These are phyloP conservation scores for Fomes fomentarius DNA, from an alignment of 1,284 basidiomycete genomes.

Conservation along the genomic window DNA sequence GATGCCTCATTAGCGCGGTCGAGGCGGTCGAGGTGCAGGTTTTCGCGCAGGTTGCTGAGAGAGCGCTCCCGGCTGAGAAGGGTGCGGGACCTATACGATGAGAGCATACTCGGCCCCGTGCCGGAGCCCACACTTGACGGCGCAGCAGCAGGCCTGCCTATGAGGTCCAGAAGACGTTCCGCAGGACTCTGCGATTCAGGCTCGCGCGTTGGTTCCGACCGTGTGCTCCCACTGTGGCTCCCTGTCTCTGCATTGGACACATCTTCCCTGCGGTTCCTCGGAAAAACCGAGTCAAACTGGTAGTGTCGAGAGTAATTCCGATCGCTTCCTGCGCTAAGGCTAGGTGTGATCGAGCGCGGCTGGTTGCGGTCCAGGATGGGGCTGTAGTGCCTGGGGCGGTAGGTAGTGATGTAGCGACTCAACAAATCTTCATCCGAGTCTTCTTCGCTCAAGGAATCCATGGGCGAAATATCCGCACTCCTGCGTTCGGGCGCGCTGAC, in stretches of 20 bases:
- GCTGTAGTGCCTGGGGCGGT: not conserved
- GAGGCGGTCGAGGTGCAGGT: too few relatives aligned
- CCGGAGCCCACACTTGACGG: too few relatives aligned
- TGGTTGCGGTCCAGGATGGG: not conserved
- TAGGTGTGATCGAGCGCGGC: not conserved
- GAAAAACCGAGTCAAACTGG: too few relatives aligned
- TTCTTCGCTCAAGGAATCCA: not conserved
- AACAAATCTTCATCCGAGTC: too few relatives aligned
- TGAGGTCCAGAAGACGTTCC: constrained; percentile 1
- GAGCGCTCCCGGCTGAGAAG: constrained; percentile 16
- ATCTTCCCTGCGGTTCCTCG: too few relatives aligned
- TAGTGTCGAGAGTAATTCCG: too few relatives aligned
- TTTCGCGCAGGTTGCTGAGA: not conserved
- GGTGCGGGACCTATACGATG: not conserved
- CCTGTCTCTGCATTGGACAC: too few relatives aligned
- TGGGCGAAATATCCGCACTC: not conserved
- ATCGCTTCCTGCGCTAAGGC: too few relatives aligned
- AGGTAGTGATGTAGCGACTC: not conserved
- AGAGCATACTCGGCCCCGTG: not conserved
- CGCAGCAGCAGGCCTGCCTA: not conserved
- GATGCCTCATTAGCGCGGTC: too few relatives aligned
- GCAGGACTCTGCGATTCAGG: not conserved
- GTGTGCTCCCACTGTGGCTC: not conserved
- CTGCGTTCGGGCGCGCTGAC: not conserved
- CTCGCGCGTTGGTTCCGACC: not conserved